phyloP scores from a whole-genome alignment of 352 stramenopile species.

The Globisporangium camurandrum region DNA sequence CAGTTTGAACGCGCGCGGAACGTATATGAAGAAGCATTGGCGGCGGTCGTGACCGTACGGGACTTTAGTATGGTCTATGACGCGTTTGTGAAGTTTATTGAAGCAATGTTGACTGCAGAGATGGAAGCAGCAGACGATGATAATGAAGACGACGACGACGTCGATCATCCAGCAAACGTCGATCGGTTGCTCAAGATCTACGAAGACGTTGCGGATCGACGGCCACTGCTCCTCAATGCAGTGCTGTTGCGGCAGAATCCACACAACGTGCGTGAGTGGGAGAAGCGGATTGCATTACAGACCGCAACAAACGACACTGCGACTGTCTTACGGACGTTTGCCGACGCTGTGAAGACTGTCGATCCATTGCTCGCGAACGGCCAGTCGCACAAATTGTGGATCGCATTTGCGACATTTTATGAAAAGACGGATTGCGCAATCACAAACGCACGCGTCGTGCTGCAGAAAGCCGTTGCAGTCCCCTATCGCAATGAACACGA shows the following conservation, averaged over 20 bases:
- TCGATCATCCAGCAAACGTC: slow-evolving; percentile 59
- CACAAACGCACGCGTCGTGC: slow-evolving; percentile 89
- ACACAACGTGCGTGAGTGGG: slow-evolving; percentile 97
- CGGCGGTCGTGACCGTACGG: slow-evolving; percentile 70
- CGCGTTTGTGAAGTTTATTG: slow-evolving; percentile 98
- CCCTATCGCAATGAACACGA: slow-evolving; percentile 87
- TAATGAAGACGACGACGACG: slow-evolving; percentile 65
- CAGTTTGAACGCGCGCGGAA: slow-evolving; percentile 95
- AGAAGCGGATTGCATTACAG: slow-evolving; percentile 91
- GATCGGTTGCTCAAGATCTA: slow-evolving; percentile 83
- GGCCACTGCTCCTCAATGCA: slow-evolving; percentile 91
- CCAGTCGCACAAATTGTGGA: slow-evolving; percentile 88
- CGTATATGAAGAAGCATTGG: slow-evolving; percentile 92
- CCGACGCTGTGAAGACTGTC: slow-evolving; percentile 90
- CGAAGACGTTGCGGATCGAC: slow-evolving; percentile 91
- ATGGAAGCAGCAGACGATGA: slow-evolving; percentile 83
- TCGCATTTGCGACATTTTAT: slow-evolving; percentile 94
- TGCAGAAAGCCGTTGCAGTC: slow-evolving; percentile 82
- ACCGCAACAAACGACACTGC: slow-evolving; percentile 40
- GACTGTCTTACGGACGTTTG: slow-evolving; percentile 78
- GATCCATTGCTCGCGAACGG: slow-evolving; percentile 81
- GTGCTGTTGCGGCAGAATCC: slow-evolving; percentile 98
- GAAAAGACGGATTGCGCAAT: slow-evolving; percentile 90
- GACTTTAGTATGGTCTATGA: slow-evolving; percentile 99
- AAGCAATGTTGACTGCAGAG: slow-evolving; percentile 94